A percentile compares a stretch with the other conserved stretches of the same genome.
These are phyloP conservation scores for Metschnikowia dekortorum DNA, from an alignment of 805 yeast species.

Conservation along the genomic window DNA sequence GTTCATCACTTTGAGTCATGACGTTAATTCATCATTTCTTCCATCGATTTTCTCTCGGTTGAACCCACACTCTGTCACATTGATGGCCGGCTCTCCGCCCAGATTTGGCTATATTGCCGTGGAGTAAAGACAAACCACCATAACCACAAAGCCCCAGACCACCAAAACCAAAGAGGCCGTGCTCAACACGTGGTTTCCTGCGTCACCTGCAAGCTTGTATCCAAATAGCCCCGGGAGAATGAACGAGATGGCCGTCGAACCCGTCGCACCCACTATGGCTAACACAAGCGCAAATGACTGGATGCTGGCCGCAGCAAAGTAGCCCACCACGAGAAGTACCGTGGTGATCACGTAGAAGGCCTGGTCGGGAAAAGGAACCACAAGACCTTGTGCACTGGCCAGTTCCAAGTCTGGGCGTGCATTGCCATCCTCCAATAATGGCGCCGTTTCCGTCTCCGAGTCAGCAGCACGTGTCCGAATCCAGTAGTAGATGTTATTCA, in stretches of 20 bases:
- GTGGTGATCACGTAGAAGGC: constrained; percentile 50
- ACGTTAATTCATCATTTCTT: too few relatives aligned
- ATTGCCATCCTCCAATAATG: not conserved
- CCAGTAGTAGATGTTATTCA: constrained; percentile 65
- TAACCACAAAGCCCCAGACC: constrained; percentile 52
- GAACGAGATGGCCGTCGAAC: constrained; percentile 74
- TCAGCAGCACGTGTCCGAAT: constrained; percentile 13
- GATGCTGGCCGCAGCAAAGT: constrained; percentile 54
- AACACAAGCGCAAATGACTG: constrained; percentile 64
- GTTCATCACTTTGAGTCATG: too few relatives aligned
- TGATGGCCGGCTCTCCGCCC: too few relatives aligned
- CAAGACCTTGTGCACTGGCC: constrained; percentile 3
- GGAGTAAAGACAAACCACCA: constrained; percentile 43
- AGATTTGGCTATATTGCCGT: constrained; percentile 8
- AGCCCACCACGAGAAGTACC: constrained; percentile 43
- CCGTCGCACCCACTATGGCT: constrained; percentile 78
- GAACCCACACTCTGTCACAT: too few relatives aligned
- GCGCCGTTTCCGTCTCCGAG: not conserved
- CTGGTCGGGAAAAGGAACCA: constrained; percentile 45
- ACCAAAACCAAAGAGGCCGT: constrained; percentile 42
- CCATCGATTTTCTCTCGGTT: too few relatives aligned
- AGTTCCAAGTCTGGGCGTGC: not conserved
- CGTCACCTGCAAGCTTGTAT: constrained; percentile 46
- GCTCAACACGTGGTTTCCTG: constrained; percentile 30
- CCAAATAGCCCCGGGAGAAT: constrained; percentile 79